These are phyloP conservation scores for Pythium guiyangense DNA, from an alignment of 352 stramenopile species.

Conservation along the genomic window DNA sequence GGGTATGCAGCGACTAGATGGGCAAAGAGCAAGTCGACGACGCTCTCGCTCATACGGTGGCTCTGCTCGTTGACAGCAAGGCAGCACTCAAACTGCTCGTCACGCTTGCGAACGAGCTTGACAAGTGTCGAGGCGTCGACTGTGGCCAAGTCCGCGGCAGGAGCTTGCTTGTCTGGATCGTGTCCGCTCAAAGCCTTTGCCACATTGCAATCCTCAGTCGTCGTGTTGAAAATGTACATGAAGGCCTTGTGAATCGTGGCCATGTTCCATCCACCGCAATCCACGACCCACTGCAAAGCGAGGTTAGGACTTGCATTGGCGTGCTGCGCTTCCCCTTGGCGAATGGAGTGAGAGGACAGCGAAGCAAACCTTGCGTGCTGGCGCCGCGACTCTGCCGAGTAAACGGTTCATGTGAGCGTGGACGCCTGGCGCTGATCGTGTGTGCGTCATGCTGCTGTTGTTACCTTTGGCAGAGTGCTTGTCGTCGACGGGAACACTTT, in stretches of 20 bases:
- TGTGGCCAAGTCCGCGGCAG: too few species aligned
- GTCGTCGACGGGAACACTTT: too few species aligned
- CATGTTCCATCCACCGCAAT: conserved; percentile 13
- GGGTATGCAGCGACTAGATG: too few species aligned
- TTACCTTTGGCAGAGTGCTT: too few species aligned
- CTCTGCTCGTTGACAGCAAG: too few species aligned
- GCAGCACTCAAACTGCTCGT: too few species aligned
- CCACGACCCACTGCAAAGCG: conserved; percentile 15
- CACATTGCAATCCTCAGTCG: conserved; percentile 13
- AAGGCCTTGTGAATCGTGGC: conserved; percentile 16
- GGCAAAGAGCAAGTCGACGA: too few species aligned
- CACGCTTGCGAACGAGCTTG: too few species aligned
- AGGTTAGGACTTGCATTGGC: neutral
- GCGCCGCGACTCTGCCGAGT: neutral
- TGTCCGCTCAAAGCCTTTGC: neutral
- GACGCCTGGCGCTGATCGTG: neutral
- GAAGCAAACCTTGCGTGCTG: neutral
- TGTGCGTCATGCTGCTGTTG: too few species aligned
- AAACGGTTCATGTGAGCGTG: neutral
- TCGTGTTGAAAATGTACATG: conserved; percentile 18
- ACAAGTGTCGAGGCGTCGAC: too few species aligned
- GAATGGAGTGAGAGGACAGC: neutral
- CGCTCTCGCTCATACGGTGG: too few species aligned
- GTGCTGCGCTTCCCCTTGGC: conserved; percentile 8
- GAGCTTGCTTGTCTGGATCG: neutral